phyloP scores from a whole-genome alignment of 441 rosid species.

The Dalechampia spathulata region DNA sequence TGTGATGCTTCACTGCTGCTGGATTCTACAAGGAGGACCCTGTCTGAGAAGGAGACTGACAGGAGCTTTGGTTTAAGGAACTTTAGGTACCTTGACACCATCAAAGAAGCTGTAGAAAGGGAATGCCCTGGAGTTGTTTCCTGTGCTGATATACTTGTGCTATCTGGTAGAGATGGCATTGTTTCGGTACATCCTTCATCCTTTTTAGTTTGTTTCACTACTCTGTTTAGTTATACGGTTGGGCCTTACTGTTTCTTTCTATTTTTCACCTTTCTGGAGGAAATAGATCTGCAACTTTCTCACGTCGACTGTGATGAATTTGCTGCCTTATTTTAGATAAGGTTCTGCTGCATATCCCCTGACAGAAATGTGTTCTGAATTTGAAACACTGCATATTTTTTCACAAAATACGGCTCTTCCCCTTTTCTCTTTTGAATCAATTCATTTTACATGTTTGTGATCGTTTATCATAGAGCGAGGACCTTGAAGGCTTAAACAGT shows the following conservation, averaged over 20 bases:
- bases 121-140: constrained; percentile 96
- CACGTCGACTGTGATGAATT: background rate
- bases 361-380: background rate
- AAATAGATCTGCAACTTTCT: constrained; percentile 4
- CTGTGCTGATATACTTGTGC: constrained; percentile 80
- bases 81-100: constrained; percentile 79
- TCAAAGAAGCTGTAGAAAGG: constrained; percentile 92
- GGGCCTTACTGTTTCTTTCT: too few species aligned
- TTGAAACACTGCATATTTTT: background rate
- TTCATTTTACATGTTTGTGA: too few species aligned
- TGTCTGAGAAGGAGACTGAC: constrained; percentile 96
- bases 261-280: too few species aligned
- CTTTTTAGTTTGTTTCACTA: background rate
- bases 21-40: constrained; percentile 88
- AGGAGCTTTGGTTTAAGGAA: constrained; percentile 95
- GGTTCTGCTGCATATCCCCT: background rate
- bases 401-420: background rate
- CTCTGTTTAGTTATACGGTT: background rate
- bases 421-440: too few species aligned
- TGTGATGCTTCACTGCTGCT: constrained; percentile 94
- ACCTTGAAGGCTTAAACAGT: too few species aligned
- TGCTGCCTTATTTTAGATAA: background rate
- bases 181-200: constrained; percentile 38
- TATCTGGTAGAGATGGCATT: constrained; percentile 88
- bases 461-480: too few species aligned